Conservation (phyloP, 140 eudicot species). For the Anethum foeniculum region DNA sequence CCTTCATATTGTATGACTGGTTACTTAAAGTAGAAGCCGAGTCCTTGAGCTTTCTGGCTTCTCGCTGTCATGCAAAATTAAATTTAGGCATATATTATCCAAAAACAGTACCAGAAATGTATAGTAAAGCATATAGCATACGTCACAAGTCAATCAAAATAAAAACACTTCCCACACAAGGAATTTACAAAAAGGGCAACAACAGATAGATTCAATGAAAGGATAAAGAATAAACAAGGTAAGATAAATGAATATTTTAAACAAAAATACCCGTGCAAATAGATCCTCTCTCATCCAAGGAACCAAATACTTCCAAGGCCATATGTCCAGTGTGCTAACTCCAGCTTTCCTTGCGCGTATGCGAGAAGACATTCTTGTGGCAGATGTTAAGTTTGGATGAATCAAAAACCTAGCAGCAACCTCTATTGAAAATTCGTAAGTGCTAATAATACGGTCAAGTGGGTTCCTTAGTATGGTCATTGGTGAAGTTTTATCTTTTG, state of each 20-base stretch:
- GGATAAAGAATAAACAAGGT: background rate
- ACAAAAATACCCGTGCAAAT: slow-evolving; percentile 68
- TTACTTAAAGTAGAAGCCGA: slow-evolving; percentile 29
- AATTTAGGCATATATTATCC: slow-evolving; percentile 20
- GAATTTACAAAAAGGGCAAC: background rate
- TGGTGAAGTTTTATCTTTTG: slow-evolving; percentile 67
- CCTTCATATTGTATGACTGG: slow-evolving; percentile 72
- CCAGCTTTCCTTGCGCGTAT: slow-evolving; percentile 41
- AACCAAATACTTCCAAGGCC: slow-evolving; percentile 99
- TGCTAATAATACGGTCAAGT: slow-evolving; percentile 84
- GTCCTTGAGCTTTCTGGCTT: slow-evolving; percentile 42
- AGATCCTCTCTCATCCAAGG: slow-evolving; percentile 98
- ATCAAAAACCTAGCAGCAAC: slow-evolving; percentile 91
- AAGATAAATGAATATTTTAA: background rate
- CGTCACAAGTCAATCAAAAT: background rate
- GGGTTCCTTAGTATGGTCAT: slow-evolving; percentile 88
- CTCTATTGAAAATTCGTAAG: slow-evolving; percentile 88
- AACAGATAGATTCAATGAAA: background rate
- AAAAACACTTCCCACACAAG: background rate
- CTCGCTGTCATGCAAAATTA: slow-evolving; percentile 46
- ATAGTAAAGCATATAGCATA: background rate
- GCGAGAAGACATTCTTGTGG: slow-evolving; percentile 35
- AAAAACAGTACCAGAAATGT: background rate
- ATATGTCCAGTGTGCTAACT: slow-evolving; percentile 76
- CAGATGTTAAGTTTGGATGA: slow-evolving; percentile 79